A percentile compares a stretch with the other conserved stretches of the same genome.
These are phyloP conservation scores for Colletotrichum spaethianum DNA, from an alignment of 2,329 filamentous ascomycete genomes.

Conservation along the genomic window DNA sequence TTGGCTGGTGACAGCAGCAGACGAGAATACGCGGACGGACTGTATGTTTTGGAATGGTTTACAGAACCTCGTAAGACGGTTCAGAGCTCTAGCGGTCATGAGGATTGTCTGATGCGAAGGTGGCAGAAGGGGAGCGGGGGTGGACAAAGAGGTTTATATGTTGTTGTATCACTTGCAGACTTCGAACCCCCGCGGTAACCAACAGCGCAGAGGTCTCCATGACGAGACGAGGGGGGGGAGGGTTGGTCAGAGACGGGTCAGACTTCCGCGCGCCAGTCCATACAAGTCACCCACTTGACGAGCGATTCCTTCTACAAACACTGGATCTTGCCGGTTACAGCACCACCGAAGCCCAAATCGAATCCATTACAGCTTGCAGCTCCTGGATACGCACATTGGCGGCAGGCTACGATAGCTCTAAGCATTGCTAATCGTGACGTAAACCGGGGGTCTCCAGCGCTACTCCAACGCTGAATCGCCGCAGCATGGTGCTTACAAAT, in stretches of 20 bases:
- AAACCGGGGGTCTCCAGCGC: conserved; percentile 42
- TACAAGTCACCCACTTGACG: background rate
- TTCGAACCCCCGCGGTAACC: background rate
- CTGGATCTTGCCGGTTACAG: background rate
- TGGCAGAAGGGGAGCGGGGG: background rate
- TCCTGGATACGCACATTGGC: background rate
- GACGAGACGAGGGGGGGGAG: background rate
- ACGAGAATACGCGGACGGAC: conserved; percentile 3
- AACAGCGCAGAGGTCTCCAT: background rate
- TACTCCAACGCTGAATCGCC: background rate
- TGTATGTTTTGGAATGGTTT: background rate
- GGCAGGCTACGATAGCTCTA: conserved; percentile 5
- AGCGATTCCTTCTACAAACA: background rate
- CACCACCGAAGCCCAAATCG: background rate
- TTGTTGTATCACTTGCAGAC: background rate
- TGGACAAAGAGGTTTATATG: conserved; percentile 10
- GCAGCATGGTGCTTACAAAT: conserved; percentile 35
- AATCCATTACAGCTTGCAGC: background rate
- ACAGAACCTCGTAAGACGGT: conserved; percentile 11
- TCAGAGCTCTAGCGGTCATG: conserved; percentile 14
- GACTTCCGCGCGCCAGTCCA: background rate
- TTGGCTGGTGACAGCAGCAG: background rate
- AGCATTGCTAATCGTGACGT: conserved; percentile 54
- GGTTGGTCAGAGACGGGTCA: no score
- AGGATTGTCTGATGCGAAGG: background rate